phyloP scores from a whole-genome alignment of 2,329 filamentous ascomycete species.

The Ophiosphaerella korrae region DNA sequence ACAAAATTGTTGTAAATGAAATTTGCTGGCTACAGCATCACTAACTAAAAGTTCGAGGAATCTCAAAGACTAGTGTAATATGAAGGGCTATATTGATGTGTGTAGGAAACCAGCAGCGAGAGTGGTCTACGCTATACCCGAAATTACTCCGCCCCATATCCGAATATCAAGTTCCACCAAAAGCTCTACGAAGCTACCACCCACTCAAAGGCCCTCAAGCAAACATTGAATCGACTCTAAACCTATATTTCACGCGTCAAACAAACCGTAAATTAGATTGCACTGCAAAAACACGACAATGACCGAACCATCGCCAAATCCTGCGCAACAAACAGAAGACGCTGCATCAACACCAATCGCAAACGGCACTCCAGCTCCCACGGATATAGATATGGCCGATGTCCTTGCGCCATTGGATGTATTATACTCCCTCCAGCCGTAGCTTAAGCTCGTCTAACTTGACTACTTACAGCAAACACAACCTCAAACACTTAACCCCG shows the following conservation, averaged over 20 bases:
- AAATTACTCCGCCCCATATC: slow-evolving; percentile 14
- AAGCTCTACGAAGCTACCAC: slow-evolving; percentile 8
- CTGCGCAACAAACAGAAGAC: slow-evolving; percentile 21
- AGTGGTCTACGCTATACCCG: slow-evolving; percentile 5
- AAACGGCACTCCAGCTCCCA: slow-evolving; percentile 24
- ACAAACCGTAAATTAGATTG: not conserved
- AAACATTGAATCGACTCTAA: not conserved
- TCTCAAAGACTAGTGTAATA: too few species aligned
- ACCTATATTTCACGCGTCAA: not conserved
- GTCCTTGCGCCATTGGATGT: not conserved
- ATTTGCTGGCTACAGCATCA: too few species aligned
- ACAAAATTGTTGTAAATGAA: too few species aligned
- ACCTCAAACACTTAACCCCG: not conserved
- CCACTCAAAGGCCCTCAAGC: not conserved
- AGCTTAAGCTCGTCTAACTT: not conserved
- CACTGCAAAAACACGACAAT: slow-evolving; percentile 4
- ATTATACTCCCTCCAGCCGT: not conserved
- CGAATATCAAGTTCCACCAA: slow-evolving; percentile 24
- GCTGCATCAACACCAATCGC: slow-evolving; percentile 20
- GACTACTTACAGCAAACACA: not conserved
- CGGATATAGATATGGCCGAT: slow-evolving; percentile 41
- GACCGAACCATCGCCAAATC: slow-evolving; percentile 24
- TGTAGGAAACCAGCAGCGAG: too few species aligned
- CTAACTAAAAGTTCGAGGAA: too few species aligned
- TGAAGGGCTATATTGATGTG: too few species aligned